A percentile compares a stretch with the other conserved stretches of the same genome.
Evolutionary conservation across 2,329 filamentous ascomycete species (phyloP).

Genomic region (Aspergillus sclerotialis): DNA sequence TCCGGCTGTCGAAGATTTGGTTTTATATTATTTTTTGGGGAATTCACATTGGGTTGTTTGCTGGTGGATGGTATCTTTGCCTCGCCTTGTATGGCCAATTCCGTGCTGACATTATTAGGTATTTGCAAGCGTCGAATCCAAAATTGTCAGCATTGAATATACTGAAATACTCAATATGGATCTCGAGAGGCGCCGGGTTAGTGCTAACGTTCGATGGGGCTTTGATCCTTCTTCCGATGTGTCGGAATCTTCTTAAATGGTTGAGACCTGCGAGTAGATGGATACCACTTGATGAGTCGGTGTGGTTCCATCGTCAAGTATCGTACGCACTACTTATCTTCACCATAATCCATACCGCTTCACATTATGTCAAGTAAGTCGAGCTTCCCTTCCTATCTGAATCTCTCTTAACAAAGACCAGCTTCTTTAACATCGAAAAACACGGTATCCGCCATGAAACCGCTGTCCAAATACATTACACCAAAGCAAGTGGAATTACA

Average conservation of each 20-base stretch:
- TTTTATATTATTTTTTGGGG: conserved; percentile 80
- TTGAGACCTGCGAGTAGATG: conserved; percentile 81
- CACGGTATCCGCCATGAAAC: conserved; percentile 71
- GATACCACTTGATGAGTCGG: conserved; percentile 88
- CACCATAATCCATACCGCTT: conserved; percentile 65
- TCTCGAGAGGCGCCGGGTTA: conserved; percentile 87
- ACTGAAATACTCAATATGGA: conserved; percentile 85
- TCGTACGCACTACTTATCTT: conserved; percentile 85
- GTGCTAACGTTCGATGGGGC: conserved; percentile 77
- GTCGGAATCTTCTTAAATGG: conserved; percentile 77
- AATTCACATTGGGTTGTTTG: conserved; percentile 72
- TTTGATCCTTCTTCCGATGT: conserved; percentile 89
- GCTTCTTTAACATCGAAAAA: conserved; percentile 91
- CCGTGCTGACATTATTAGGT: conserved; percentile 51
- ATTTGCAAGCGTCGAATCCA: conserved; percentile 62
- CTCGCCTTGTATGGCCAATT: neutral
- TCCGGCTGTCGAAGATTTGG: conserved; percentile 62
- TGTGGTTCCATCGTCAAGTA: conserved; percentile 94
- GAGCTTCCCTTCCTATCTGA: neutral
- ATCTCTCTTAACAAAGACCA: conserved; percentile 31
- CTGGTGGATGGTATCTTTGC: conserved; percentile 67
- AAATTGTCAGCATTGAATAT: conserved; percentile 71
- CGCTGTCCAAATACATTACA: conserved; percentile 87
- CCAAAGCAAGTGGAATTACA: conserved; percentile 81
- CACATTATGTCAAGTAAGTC: conserved; percentile 88